Evolutionary conservation across 2,329 filamentous ascomycete species (phyloP).

Genomic region (Capronia epimyces): DNA sequence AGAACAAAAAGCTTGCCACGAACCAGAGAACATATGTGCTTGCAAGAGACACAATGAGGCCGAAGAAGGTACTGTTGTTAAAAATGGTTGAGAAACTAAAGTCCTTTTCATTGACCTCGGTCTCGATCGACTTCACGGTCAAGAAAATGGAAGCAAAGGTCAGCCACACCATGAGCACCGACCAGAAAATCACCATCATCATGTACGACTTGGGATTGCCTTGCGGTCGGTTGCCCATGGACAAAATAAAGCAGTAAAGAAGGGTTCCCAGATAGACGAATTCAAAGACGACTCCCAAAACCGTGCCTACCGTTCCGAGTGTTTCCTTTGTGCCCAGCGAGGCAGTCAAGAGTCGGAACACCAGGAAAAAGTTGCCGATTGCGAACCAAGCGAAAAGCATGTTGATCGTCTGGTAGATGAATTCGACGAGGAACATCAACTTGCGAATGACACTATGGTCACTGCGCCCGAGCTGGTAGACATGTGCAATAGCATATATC

Average conservation of each 20-base stretch:
- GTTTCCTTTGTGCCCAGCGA: slow-evolving; percentile 67
- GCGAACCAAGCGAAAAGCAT: slow-evolving; percentile 99
- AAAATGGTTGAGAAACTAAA: slow-evolving; percentile 72
- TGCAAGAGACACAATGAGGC: slow-evolving; percentile 82
- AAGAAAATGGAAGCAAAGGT: slow-evolving; percentile 95
- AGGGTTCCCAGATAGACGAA: slow-evolving; percentile 92
- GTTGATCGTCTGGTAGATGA: slow-evolving; percentile 85
- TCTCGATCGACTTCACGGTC: slow-evolving; percentile 76
- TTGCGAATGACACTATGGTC: slow-evolving; percentile 85
- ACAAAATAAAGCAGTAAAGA: slow-evolving; percentile 89
- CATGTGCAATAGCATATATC: slow-evolving; percentile 89
- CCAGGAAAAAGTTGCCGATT: slow-evolving; percentile 97
- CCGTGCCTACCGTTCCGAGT: slow-evolving; percentile 68
- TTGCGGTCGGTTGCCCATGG: slow-evolving; percentile 88
- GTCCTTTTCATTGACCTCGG: slow-evolving; percentile 55
- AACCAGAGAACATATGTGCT: slow-evolving; percentile 94
- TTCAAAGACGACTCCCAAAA: slow-evolving; percentile 85
- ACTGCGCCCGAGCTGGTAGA: slow-evolving; percentile 91
- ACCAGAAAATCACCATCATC: slow-evolving; percentile 99
- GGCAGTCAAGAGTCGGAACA: slow-evolving; percentile 92
- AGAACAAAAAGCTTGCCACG: slow-evolving; percentile 83
- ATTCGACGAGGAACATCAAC: slow-evolving; percentile 84
- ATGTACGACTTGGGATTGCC: slow-evolving; percentile 92
- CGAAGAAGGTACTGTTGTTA: slow-evolving; percentile 84
- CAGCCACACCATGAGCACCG: slow-evolving; percentile 86